These are phyloP conservation scores for Aspergillus intermedius DNA, from an alignment of 2,329 filamentous ascomycete genomes.

Conservation along the genomic window DNA sequence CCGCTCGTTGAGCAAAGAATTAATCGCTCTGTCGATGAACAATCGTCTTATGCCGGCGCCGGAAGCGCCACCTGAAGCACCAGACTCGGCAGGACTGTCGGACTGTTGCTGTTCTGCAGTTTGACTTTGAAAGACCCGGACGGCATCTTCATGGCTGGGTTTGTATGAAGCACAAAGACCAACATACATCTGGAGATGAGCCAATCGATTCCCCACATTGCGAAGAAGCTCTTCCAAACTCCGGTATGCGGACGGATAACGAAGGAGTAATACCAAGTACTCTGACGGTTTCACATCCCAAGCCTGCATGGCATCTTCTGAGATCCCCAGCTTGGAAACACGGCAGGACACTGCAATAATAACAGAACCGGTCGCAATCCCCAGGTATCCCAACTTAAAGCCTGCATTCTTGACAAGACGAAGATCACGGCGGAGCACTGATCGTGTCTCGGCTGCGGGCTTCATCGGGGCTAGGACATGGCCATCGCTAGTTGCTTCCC, in stretches of 20 bases:
- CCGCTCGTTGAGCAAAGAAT: constrained; percentile 61
- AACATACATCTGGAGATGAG: constrained; percentile 55
- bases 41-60: constrained; percentile 44
- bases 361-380: constrained; percentile 44
- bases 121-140: constrained; percentile 41
- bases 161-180: constrained; percentile 69
- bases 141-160: constrained; percentile 53
- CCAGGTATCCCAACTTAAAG: constrained; percentile 61
- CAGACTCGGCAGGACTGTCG: background rate
- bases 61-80: background rate
- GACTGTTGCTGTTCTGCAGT: background rate
- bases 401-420: constrained; percentile 56
- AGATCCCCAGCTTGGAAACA: constrained; percentile 63
- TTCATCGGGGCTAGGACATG: constrained; percentile 1
- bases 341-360: constrained; percentile 64
- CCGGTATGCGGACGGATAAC: constrained; percentile 57
- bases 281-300: constrained; percentile 64
- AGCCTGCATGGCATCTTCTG: constrained; percentile 66
- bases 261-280: constrained; percentile 68
- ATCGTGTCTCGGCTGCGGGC: constrained; percentile 6
- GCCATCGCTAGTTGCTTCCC: constrained; percentile 10
- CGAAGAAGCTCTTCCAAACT: constrained; percentile 50
- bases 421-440: constrained; percentile 56
- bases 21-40: constrained; percentile 67
- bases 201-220: constrained; percentile 30